Percentiles rank a stretch among this genome's conserved stretches.
These are phyloP conservation scores for Aspergillus panamensis DNA, from an alignment of 495 filamentous ascomycete species.

Conservation along the genomic window DNA sequence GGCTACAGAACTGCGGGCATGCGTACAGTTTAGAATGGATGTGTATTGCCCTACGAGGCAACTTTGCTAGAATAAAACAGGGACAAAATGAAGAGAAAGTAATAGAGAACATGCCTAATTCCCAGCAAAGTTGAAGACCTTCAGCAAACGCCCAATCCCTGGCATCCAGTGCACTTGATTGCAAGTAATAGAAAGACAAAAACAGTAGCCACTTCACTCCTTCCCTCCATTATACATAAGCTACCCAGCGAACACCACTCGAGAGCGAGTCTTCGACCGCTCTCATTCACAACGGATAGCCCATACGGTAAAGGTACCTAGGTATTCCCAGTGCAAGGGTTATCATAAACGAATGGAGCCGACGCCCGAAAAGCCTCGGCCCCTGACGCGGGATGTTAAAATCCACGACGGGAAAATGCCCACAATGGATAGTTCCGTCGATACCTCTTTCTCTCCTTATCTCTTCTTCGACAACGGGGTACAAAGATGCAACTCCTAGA, in stretches of 20 bases:
- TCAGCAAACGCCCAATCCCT: neutral
- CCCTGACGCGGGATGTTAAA: neutral
- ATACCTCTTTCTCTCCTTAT: neutral
- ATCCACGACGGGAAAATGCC: neutral
- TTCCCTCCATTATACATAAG: neutral
- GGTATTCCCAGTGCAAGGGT: neutral
- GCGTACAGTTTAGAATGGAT: neutral
- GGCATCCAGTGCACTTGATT: constrained; percentile 3
- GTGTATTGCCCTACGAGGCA: neutral
- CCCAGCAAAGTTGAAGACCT: neutral
- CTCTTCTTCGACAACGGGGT: neutral
- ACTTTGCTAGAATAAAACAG: neutral
- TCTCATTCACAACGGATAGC: neutral
- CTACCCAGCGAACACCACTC: neutral
- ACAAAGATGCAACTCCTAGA: neutral
- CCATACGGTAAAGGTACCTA: neutral
- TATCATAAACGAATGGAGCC: neutral
- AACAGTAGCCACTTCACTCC: neutral
- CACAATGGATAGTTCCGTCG: neutral
- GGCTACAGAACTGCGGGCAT: neutral
- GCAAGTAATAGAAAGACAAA: neutral
- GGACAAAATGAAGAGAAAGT: neutral
- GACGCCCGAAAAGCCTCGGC: neutral
- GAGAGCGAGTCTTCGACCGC: neutral
- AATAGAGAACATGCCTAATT: neutral